Conservation (phyloP, 2,329 filamentous ascomycete species). For the Aureobasidium sp. region DNA sequence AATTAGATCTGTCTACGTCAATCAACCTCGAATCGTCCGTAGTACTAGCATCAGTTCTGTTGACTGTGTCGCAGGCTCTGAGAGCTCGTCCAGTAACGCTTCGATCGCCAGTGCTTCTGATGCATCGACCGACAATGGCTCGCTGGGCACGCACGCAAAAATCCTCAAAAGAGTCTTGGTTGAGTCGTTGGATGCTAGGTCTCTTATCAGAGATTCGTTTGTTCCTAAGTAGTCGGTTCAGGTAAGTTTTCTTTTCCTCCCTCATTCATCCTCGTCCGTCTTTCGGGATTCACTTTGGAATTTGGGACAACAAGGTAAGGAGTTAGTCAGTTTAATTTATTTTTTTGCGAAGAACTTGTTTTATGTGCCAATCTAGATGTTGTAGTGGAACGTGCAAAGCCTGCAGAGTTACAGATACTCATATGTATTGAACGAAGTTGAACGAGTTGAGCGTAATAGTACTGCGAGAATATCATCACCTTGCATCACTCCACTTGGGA, state of each 20-base stretch:
- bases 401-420: not conserved
- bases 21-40: not conserved
- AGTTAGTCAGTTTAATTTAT: not conserved
- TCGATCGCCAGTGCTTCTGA: not conserved
- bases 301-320: not conserved
- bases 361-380: not conserved
- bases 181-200: not conserved
- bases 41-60: not conserved
- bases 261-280: not conserved
- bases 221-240: not conserved
- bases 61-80: not conserved
- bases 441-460: not conserved
- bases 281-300: not conserved
- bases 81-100: not conserved
- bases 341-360: not conserved
- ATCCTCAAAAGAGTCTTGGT: not conserved
- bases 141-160: not conserved
- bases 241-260: not conserved
- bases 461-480: not conserved
- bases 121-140: not conserved
- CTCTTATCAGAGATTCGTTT: constrained; percentile 3
- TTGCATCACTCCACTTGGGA: constrained; percentile 23
- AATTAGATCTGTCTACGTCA: not conserved
- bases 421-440: not conserved
- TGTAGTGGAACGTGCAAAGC: not conserved